Evolutionary conservation across 257 asterid species (phyloP).

Genomic region (Solanum raphanifolium): DNA sequence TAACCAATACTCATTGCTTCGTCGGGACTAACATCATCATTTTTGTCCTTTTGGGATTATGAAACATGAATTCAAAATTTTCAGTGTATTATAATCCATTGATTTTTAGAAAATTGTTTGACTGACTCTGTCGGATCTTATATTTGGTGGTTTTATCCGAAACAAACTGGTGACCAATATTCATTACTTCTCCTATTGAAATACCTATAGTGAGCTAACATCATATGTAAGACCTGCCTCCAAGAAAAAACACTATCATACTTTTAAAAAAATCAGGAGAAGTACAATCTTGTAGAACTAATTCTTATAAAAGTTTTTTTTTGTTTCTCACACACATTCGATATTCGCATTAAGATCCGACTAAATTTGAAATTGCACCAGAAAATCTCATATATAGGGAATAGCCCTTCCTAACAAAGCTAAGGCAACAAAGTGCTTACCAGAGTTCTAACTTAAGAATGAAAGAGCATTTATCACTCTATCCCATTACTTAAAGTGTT

Average conservation of each 20-base stretch:
- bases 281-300: neutral
- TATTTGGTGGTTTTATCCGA: neutral
- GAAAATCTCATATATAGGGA: neutral
- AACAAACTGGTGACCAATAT: neutral
- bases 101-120: neutral
- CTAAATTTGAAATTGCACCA: neutral
- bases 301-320: too few species aligned
- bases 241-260: too few species aligned
- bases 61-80: neutral
- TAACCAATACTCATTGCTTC: neutral
- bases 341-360: neutral
- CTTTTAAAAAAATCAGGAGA: neutral
- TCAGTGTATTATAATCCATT: neutral
- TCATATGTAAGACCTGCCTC: too few species aligned
- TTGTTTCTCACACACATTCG: neutral
- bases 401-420: neutral
- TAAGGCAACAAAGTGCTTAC: neutral
- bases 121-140: neutral
- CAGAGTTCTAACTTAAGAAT: neutral
- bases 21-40: too few species aligned
- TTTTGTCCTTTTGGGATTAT: neutral
- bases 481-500: neutral
- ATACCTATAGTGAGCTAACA: too few species aligned
- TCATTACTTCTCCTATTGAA: neutral
- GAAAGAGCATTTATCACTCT: neutral